Conservation (phyloP, 1,284 basidiomycete genomes). For the Heterobasidion occidentale region DNA sequence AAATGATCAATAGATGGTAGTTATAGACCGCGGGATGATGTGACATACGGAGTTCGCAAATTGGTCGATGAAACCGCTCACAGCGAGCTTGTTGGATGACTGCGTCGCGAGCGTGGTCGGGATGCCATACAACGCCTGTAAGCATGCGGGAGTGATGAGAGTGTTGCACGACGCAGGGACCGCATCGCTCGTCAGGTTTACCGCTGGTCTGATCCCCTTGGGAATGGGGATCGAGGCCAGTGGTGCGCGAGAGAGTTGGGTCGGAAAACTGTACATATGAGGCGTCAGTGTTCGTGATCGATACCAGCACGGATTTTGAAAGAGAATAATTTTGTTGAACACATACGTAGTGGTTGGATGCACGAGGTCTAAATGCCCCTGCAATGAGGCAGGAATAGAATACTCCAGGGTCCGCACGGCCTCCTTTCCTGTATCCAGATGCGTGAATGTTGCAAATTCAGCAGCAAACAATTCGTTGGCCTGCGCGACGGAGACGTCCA, state of each 20-base stretch:
- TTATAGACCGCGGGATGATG: slow-evolving; percentile 4
- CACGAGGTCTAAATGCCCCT: slow-evolving; percentile 15
- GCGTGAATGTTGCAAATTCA: slow-evolving; percentile 23
- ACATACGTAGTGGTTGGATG: slow-evolving; percentile 18
- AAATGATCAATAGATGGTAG: slow-evolving; percentile 32
- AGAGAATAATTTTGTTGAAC: background rate
- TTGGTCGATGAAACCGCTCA: slow-evolving; percentile 24
- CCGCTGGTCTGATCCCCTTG: slow-evolving; percentile 6
- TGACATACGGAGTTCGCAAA: slow-evolving; percentile 14
- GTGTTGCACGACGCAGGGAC: slow-evolving; percentile 14
- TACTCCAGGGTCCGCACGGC: slow-evolving; percentile 24
- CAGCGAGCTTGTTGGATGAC: slow-evolving; percentile 17
- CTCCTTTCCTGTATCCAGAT: slow-evolving; percentile 16
- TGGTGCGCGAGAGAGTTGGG: background rate
- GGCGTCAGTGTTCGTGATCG: too few species aligned
- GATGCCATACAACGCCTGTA: slow-evolving; percentile 24
- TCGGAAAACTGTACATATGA: slow-evolving; percentile 1
- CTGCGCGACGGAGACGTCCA: slow-evolving; percentile 17
- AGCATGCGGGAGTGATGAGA: slow-evolving; percentile 20
- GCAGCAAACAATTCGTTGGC: slow-evolving; percentile 23
- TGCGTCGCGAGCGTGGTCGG: slow-evolving; percentile 23
- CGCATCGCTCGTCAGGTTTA: slow-evolving; percentile 1
- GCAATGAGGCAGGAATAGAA: slow-evolving; percentile 20
- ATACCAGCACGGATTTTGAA: background rate
- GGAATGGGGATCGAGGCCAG: slow-evolving; percentile 1